These are phyloP conservation scores for Thelephora terrestris DNA, from an alignment of 1,284 basidiomycete genomes.

Conservation along the genomic window DNA sequence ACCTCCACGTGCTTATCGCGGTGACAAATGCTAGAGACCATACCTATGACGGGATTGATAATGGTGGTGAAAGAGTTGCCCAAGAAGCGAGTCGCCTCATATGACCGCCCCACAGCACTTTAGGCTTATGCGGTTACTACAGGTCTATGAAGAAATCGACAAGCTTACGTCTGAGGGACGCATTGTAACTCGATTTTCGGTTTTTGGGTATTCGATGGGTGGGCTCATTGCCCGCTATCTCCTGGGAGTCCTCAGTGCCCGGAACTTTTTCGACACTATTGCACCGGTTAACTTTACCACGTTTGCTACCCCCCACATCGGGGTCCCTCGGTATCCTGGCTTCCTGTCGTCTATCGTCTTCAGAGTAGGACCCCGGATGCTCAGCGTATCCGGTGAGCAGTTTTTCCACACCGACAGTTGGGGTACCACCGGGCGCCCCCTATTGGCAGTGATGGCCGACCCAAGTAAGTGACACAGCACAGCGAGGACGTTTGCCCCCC, in stretches of 20 bases:
- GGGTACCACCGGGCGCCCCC: conserved; percentile 54
- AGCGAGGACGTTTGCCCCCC: not conserved
- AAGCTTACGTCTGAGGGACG: conserved; percentile 40
- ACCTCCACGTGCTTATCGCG: conserved; percentile 33
- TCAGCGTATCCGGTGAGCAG: conserved; percentile 75
- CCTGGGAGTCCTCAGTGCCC: conserved; percentile 62
- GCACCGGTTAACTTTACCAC: conserved; percentile 73
- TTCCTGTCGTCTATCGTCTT: conserved; percentile 46
- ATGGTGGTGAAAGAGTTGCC: conserved; percentile 51
- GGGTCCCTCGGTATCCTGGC: conserved; percentile 48
- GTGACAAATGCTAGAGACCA: conserved; percentile 38
- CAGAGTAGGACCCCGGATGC: conserved; percentile 58
- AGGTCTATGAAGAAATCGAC: conserved; percentile 45
- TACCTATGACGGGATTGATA: conserved; percentile 60
- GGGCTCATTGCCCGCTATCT: conserved; percentile 74
- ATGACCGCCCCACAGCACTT: no score
- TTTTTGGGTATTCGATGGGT: conserved; percentile 75
- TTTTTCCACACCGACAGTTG: conserved; percentile 54
- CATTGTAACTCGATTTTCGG: conserved; percentile 56
- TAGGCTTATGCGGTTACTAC: not conserved
- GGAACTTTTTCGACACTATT: conserved; percentile 58
- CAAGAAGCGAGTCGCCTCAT: conserved; percentile 40
- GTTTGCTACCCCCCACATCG: conserved; percentile 76
- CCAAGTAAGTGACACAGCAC: conserved; percentile 40
- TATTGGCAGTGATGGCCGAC: conserved; percentile 82